Conservation (phyloP, 139 green algal species). For the Deuterostichococcus epilithicus region DNA sequence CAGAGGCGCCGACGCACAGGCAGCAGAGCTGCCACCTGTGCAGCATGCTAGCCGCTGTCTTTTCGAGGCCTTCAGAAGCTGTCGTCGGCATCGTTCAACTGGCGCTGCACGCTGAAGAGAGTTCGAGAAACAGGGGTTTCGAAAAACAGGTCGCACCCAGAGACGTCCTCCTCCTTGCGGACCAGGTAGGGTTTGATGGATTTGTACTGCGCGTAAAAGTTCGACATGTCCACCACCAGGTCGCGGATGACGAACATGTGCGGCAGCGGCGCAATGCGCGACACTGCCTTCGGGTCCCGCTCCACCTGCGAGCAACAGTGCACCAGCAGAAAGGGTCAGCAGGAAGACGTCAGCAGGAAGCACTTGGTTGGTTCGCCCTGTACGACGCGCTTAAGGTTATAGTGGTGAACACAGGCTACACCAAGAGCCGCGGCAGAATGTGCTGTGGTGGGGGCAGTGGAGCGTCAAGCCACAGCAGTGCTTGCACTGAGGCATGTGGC, state of each 20-base stretch:
- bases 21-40: no score
- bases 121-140: background rate
- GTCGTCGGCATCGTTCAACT: no score
- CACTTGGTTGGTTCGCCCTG: background rate
- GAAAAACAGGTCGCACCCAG: no score
- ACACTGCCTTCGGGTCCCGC: constrained; percentile 40
- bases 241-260: constrained; percentile 99
- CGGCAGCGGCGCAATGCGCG: constrained; percentile 91
- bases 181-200: constrained; percentile 96
- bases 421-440: no score
- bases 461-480: background rate
- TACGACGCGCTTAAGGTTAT: no score
- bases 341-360: background rate
- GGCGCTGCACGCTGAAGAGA: no score
- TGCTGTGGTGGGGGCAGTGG: background rate
- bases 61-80: no score
- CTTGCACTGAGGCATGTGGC: no score
- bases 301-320: constrained; percentile 56
- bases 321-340: background rate
- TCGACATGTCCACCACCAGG: constrained; percentile 98
- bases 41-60: no score
- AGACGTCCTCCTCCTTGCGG: constrained; percentile 57
- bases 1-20: no score
- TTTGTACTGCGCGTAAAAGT: constrained; percentile 99
- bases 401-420: no score